Conservation (phyloP, 176 grass and related monocot genomes). For the Paspalum notatum region DNA sequence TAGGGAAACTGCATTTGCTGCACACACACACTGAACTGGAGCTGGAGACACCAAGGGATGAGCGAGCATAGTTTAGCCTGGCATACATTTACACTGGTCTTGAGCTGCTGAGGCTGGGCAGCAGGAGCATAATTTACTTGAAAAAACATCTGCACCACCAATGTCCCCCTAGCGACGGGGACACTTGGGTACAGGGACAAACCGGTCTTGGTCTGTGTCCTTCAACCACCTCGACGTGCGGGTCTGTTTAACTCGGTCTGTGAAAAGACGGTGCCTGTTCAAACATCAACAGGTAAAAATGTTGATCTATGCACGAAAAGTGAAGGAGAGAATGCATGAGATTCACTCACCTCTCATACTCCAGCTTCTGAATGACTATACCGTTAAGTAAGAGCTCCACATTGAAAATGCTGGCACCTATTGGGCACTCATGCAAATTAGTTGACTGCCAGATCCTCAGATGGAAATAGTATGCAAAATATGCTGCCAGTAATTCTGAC, state of each 20-base stretch:
- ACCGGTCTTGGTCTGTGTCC: slow-evolving; percentile 7
- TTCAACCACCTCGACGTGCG: slow-evolving; percentile 60
- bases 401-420: slow-evolving; percentile 57
- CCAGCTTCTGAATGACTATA: slow-evolving; percentile 82
- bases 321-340: background rate
- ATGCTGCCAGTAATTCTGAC: slow-evolving; percentile 34
- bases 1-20: background rate
- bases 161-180: background rate
- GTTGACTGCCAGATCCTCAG: background rate
- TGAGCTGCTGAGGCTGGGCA: background rate
- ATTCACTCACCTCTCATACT: slow-evolving; percentile 62
- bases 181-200: slow-evolving; percentile 49
- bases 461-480: background rate
- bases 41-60: background rate
- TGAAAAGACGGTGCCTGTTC: slow-evolving; percentile 53
- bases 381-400: slow-evolving; percentile 77
- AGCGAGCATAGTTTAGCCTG: background rate
- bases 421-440: slow-evolving; percentile 39
- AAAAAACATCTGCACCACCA: background rate
- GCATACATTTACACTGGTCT: slow-evolving; percentile 22
- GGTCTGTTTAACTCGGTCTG: slow-evolving; percentile 50
- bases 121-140: background rate
- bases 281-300: background rate
- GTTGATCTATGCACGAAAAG: background rate
- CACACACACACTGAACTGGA: background rate